Evolutionary conservation across 768 basidiomycete genomes (phyloP).

Genomic region (Lentinula detonsa): DNA sequence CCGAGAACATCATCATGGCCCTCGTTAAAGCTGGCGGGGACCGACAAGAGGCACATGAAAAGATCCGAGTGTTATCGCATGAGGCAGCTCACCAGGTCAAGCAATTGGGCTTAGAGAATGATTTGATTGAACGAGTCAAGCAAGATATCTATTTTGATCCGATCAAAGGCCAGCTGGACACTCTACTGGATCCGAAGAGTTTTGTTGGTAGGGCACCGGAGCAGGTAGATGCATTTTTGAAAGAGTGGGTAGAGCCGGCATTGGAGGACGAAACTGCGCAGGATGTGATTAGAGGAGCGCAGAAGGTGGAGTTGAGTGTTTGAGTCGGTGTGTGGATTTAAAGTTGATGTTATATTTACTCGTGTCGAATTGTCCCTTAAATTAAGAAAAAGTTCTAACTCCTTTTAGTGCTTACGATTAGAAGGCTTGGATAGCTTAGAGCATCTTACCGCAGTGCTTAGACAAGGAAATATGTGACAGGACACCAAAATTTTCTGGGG

Average conservation of each 20-base stretch:
- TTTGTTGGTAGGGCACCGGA: slow-evolving; percentile 94
- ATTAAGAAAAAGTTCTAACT: too few relatives aligned
- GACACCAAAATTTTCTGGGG: too few relatives aligned
- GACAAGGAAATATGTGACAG: too few relatives aligned
- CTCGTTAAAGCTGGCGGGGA: slow-evolving; percentile 94
- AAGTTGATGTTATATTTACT: too few relatives aligned
- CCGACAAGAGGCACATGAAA: slow-evolving; percentile 95
- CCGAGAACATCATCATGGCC: slow-evolving; percentile 99
- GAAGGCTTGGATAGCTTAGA: too few relatives aligned
- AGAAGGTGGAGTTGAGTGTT: slow-evolving; percentile 64
- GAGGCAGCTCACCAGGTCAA: slow-evolving; percentile 94
- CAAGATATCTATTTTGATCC: slow-evolving; percentile 84
- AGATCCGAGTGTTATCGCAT: slow-evolving; percentile 91
- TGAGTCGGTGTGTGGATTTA: slow-evolving; percentile 14
- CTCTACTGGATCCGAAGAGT: slow-evolving; percentile 74
- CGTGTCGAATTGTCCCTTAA: too few relatives aligned
- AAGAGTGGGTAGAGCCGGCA: slow-evolving; percentile 84
- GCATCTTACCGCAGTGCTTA: too few relatives aligned
- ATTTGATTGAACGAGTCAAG: slow-evolving; percentile 85
- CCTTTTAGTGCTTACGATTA: too few relatives aligned
- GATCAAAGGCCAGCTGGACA: slow-evolving; percentile 75
- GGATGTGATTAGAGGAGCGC: slow-evolving; percentile 42
- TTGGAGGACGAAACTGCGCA: slow-evolving; percentile 53
- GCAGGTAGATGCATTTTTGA: slow-evolving; percentile 87
- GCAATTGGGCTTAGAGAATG: slow-evolving; percentile 90